These are phyloP conservation scores for Trebouxia sp. DNA, from an alignment of 139 green algal species.

Conservation along the genomic window DNA sequence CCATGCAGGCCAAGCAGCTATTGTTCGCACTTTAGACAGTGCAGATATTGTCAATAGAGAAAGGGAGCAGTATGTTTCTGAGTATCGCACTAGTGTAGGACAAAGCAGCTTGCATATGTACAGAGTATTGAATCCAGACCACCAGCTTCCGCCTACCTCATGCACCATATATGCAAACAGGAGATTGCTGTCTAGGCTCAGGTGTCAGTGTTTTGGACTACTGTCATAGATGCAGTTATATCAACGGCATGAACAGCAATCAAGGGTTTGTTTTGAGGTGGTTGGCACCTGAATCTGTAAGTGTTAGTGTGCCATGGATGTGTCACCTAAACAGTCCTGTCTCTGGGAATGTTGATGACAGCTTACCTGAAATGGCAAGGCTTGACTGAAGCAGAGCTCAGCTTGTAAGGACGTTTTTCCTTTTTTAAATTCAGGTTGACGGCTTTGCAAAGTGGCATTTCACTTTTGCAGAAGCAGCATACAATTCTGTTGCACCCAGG, in stretches of 20 bases:
- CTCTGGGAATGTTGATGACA: constrained; percentile 60
- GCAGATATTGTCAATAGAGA: neutral
- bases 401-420: too few species aligned
- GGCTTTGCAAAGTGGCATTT: too few species aligned
- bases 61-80: neutral
- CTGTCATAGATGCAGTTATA: neutral
- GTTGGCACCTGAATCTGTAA: constrained; percentile 24
- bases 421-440: too few species aligned
- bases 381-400: constrained; percentile 60
- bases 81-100: neutral
- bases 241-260: neutral
- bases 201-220: neutral
- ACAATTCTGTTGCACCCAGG: too few species aligned
- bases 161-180: too few species aligned
- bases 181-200: neutral
- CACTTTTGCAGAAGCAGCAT: too few species aligned
- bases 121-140: neutral
- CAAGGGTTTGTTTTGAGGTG: constrained; percentile 15
- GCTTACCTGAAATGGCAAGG: constrained; percentile 62
- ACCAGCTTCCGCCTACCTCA: neutral
- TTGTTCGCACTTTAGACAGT: neutral
- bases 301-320: constrained; percentile 21
- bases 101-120: neutral
- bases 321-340: constrained; percentile 53
- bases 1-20: neutral